Conservation (phyloP, 1,139 yeast species). For the Hanseniaspora sp. region DNA sequence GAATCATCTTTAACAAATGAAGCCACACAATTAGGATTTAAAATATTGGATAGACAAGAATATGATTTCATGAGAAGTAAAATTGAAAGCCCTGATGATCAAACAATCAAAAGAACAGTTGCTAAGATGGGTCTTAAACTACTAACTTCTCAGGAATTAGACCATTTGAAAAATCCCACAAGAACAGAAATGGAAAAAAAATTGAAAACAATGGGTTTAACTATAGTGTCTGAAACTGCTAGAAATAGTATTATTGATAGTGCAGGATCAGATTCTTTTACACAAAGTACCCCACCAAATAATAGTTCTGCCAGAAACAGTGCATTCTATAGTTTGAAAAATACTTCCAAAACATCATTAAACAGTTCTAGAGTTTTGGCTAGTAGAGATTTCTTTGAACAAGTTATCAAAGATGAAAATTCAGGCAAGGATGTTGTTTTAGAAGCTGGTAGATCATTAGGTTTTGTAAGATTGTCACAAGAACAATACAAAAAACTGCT, state of each 20-base stretch:
- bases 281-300: slow-evolving; percentile 12
- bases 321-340: slow-evolving; percentile 10
- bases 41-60: slow-evolving; percentile 20
- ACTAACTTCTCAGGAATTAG: slow-evolving; percentile 25
- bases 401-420: slow-evolving; percentile 27
- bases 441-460: slow-evolving; percentile 30
- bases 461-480: slow-evolving; percentile 30
- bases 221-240: slow-evolving; percentile 23
- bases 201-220: slow-evolving; percentile 26
- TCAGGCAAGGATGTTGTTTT: slow-evolving; percentile 26
- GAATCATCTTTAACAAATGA: slow-evolving; percentile 17
- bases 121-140: slow-evolving; percentile 22
- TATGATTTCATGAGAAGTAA: slow-evolving; percentile 20
- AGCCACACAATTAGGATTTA: slow-evolving; percentile 21
- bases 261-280: slow-evolving; percentile 16
- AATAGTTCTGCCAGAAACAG: slow-evolving; percentile 8
- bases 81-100: slow-evolving; percentile 27
- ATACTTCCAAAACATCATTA: slow-evolving; percentile 4
- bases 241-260: slow-evolving; percentile 17
- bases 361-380: slow-evolving; percentile 26
- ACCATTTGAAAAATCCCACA: slow-evolving; percentile 22
- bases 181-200: slow-evolving; percentile 25
- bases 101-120: slow-evolving; percentile 25
- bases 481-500: slow-evolving; percentile 28
- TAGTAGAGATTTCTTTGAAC: slow-evolving; percentile 30